Evolutionary conservation across 129 eudicot species (phyloP).

Genomic region (Scalesia atractyloides): DNA sequence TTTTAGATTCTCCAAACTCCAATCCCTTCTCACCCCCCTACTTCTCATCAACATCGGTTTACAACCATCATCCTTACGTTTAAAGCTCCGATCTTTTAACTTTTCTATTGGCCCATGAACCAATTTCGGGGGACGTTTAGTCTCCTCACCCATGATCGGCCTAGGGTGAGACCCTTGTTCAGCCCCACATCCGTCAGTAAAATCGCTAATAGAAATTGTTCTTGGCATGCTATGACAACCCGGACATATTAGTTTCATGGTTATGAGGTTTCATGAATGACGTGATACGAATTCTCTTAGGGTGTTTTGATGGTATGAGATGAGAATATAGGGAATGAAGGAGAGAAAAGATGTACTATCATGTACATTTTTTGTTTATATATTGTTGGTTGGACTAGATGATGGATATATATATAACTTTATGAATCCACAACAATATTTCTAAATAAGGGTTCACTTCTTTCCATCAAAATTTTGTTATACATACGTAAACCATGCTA

Average conservation of each 20-base stretch:
- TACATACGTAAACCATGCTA: slow-evolving; percentile 6
- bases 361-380: slow-evolving; percentile 22
- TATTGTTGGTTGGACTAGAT: slow-evolving; percentile 19
- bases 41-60: slow-evolving; percentile 48
- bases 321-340: slow-evolving; percentile 15
- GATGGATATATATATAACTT: not conserved
- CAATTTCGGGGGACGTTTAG: slow-evolving; percentile 24
- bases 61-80: slow-evolving; percentile 27
- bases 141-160: slow-evolving; percentile 13
- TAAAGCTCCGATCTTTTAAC: slow-evolving; percentile 20
- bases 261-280: not conserved
- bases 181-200: slow-evolving; percentile 24
- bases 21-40: slow-evolving; percentile 57
- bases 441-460: not conserved
- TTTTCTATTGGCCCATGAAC: slow-evolving; percentile 22
- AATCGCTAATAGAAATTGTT: slow-evolving; percentile 38
- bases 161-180: slow-evolving; percentile 26
- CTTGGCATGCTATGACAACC: slow-evolving; percentile 43
- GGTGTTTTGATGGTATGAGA: slow-evolving; percentile 12
- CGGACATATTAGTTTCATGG: slow-evolving; percentile 41
- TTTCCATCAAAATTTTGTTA: slow-evolving; percentile 6
- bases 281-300: not conserved
- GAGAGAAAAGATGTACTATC: slow-evolving; percentile 19
- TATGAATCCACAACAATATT: slow-evolving; percentile 5
- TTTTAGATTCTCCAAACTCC: slow-evolving; percentile 50